Conservation (phyloP, 805 yeast genomes). For the Teunomyces funiuensis region DNA sequence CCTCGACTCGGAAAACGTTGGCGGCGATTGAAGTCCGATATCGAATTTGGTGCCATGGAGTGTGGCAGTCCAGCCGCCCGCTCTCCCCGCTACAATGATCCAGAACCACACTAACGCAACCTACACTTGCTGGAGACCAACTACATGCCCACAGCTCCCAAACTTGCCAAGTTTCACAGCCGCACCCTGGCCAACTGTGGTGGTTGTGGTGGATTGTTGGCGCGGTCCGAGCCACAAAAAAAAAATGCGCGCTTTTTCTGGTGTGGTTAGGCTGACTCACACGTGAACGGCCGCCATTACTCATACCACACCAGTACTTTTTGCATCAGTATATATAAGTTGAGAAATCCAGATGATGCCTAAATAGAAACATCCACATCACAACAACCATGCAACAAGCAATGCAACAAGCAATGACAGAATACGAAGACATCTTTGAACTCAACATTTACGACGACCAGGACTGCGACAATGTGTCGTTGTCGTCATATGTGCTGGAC, state of each 20-base stretch:
- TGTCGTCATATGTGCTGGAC: not conserved
- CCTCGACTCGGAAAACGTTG: not conserved
- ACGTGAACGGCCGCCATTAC: slow-evolving; percentile 6
- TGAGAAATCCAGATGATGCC: not conserved
- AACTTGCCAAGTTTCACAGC: no score
- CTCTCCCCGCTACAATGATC: no score
- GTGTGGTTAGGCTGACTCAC: slow-evolving; percentile 6
- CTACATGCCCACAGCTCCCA: no score
- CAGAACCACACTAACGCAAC: no score
- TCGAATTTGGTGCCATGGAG: no score
- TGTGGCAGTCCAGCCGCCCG: no score
- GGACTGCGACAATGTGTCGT: slow-evolving; percentile 2
- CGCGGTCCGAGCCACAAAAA: slow-evolving; percentile 2
- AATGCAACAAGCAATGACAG: not conserved
- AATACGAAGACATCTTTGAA: slow-evolving; percentile 16
- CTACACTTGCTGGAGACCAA: no score
- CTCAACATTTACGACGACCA: slow-evolving; percentile 12
- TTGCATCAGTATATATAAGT: slow-evolving; percentile 4
- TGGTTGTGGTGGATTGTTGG: slow-evolving; percentile 6
- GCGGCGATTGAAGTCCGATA: not conserved
- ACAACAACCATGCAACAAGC: not conserved
- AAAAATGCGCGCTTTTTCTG: not conserved
- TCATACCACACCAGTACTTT: slow-evolving; percentile 4
- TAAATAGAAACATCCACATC: not conserved
- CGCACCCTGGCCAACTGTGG: not conserved